phyloP scores from a whole-genome alignment of 192 early-diverging fungal species.

The Coemansia sp. region DNA sequence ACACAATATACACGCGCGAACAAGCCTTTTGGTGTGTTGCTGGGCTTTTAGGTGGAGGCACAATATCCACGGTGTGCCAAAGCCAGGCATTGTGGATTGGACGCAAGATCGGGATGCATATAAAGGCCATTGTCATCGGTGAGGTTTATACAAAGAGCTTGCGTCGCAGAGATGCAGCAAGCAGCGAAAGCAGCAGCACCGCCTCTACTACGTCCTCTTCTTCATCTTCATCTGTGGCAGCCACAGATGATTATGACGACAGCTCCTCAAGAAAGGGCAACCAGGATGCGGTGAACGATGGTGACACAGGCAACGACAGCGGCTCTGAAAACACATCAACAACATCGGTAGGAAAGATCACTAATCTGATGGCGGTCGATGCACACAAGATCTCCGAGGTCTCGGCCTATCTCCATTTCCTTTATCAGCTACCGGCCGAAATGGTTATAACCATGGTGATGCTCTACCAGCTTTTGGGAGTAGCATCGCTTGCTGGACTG shows the following conservation, averaged over 20 bases:
- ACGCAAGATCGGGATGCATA: slow-evolving; percentile 66
- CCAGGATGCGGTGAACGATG: slow-evolving; percentile 26
- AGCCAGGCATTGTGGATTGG: slow-evolving; percentile 73
- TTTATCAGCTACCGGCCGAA: slow-evolving; percentile 64
- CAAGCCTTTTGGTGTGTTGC: slow-evolving; percentile 64
- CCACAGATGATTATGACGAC: background rate
- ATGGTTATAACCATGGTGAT: slow-evolving; percentile 63
- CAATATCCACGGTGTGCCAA: slow-evolving; percentile 54
- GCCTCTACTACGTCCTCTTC: no score
- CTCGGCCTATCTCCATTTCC: slow-evolving; percentile 56
- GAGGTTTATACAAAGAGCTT: slow-evolving; percentile 75
- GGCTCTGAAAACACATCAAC: slow-evolving; percentile 39
- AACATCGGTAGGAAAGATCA: slow-evolving; percentile 60
- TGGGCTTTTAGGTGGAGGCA: slow-evolving; percentile 58
- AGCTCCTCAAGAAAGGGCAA: background rate
- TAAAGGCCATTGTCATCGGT: slow-evolving; percentile 62
- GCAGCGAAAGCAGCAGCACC: slow-evolving; percentile 3
- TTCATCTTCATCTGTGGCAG: background rate
- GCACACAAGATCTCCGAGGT: slow-evolving; percentile 63
- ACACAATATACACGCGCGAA: slow-evolving; percentile 50
- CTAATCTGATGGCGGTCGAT: slow-evolving; percentile 74
- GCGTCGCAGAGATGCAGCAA: slow-evolving; percentile 54
- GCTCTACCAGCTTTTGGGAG: slow-evolving; percentile 76
- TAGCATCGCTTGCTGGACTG: slow-evolving; percentile 74
- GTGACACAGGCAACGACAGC: slow-evolving; percentile 14